Base-by-base conservation (phyloP, 2,329 filamentous ascomycete genomes). In the Leptographium procerum region DNA sequence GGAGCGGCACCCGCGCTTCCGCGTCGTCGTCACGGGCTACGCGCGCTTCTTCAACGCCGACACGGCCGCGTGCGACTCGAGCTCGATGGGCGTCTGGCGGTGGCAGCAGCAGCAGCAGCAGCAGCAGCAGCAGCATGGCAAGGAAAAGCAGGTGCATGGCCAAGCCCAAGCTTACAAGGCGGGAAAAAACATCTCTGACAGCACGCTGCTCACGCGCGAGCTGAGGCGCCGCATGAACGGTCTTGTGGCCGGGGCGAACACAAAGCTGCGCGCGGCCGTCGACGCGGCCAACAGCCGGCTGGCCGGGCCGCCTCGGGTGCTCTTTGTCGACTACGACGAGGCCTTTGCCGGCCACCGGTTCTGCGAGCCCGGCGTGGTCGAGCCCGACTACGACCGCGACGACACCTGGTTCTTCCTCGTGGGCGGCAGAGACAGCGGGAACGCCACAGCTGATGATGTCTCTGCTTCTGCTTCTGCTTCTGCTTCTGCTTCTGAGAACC, bases 401-500 rank as follows among this genome's bases (percentile, higher is more conserved):
- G 73, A 74, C 26, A 77, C 74, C 0, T 78, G 74, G 73, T 78
- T 78, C 61, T 78, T 77, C 61, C 70, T 76, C 29, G 73, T 77
- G 3, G 75, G 75, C 5, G 75, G 73, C 2, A 60, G 63, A 4
- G 75, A 78, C 56, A 76, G 75, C 56, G 67, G 66, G 57, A 62
- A 57, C 29, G 66, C 65, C 34, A 52, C 45, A 54, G 40, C 57
- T 16, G 10, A 13, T 10, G 28, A 9, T 16, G 19, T 47, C n/a
- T n/a, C n/a, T n/a, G n/a, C n/a, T n/a, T n/a, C n/a, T n/a, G n/a
- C n/a, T n/a, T n/a, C n/a, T n/a, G n/a, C n/a, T n/a, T n/a, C n/a
- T n/a, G n/a, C n/a, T n/a, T n/a, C n/a, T n/a, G n/a, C n/a, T n/a
- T n/a, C n/a, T n/a, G n/a, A n/a, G n/a, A n/a, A n/a, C n/a, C n/a